These are phyloP conservation scores for Fonsecaea monophora DNA, from an alignment of 2,329 filamentous ascomycete genomes.

Conservation along the genomic window DNA sequence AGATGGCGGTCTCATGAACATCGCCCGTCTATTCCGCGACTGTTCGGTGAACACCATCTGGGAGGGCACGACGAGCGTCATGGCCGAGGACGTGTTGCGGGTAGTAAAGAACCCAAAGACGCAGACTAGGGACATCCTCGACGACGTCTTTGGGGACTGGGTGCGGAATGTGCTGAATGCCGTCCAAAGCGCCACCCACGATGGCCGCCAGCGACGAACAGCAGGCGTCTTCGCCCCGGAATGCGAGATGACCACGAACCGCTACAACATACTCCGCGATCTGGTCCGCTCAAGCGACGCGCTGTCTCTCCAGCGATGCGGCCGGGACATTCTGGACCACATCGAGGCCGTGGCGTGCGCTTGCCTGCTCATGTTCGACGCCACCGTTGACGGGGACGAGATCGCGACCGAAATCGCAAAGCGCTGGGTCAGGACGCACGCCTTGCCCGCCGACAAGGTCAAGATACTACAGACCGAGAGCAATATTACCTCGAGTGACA, in stretches of 20 bases:
- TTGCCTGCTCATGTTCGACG: slow-evolving; percentile 49
- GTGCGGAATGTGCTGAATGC: slow-evolving; percentile 16
- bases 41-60: slow-evolving; percentile 69
- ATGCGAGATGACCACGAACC: slow-evolving; percentile 21
- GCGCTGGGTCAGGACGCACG: slow-evolving; percentile 45
- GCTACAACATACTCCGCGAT: slow-evolving; percentile 21
- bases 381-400: slow-evolving; percentile 45
- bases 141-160: slow-evolving; percentile 27
- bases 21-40: slow-evolving; percentile 70
- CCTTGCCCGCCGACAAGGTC: slow-evolving; percentile 23
- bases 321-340: slow-evolving; percentile 29
- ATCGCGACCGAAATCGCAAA: slow-evolving; percentile 46
- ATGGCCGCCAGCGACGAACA: background rate
- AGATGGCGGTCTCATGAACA: slow-evolving; percentile 67
- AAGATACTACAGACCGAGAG: slow-evolving; percentile 2
- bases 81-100: slow-evolving; percentile 37
- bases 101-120: slow-evolving; percentile 29
- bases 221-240: slow-evolving; percentile 10
- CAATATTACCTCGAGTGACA: background rate
- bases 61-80: slow-evolving; percentile 74
- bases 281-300: slow-evolving; percentile 15
- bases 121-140: slow-evolving; percentile 18
- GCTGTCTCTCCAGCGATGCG: slow-evolving; percentile 24
- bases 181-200: slow-evolving; percentile 1
- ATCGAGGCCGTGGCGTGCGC: slow-evolving; percentile 44